Evolutionary conservation across 2,329 filamentous ascomycete genomes (phyloP), one percentile per base, ranked within the genome.

Genomic region (Helotiales sp.): DNA sequence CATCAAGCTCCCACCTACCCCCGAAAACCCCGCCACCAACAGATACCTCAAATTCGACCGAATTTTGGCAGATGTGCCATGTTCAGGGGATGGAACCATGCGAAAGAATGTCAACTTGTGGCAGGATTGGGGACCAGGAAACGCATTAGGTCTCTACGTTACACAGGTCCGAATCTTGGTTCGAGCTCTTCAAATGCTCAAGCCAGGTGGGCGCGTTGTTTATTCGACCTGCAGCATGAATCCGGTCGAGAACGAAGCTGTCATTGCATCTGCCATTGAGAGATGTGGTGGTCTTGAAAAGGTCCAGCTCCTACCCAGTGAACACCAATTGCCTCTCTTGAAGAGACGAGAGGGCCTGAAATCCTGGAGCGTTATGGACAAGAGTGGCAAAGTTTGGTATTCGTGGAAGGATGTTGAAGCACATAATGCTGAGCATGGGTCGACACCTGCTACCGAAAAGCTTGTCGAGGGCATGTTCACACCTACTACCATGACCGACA

Each of bases 161-260:
- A 96, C 93, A 1, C 96, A 99, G 80, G 86, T 93, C 52, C 87
- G 95, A 55, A 99, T 99, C 73, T 84, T 99, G 58, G 92, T 97
- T 65, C 90, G 96, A 69, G 93, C 96, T 34, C 85, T 99, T 61
- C 95, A 98, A 81, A 93, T 99, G 89, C 87, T 99, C 72, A 98
- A 97, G 83, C 91, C 93, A 64, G 95, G 96, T 47, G 96, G 96
- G 61, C 89, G 94, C 70, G 92, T 98, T 30, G 95, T 99, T 61
- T 99, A 98, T 82, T 98, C 95, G 2, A 99, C 96, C 22, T 99
- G 96, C 85, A 97, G 93, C 79, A 93, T 99, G 92, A 99, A 99
- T 81, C 96, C 96, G 0, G 89, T 98, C 30, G 96, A 99, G 83
- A 97, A 99, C 76, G 96, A 99, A 81, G 91, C 96, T 6, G 93